Evolutionary conservation across 192 early-diverging fungal species (phyloP).

Genomic region (Backusella australiensis): DNA sequence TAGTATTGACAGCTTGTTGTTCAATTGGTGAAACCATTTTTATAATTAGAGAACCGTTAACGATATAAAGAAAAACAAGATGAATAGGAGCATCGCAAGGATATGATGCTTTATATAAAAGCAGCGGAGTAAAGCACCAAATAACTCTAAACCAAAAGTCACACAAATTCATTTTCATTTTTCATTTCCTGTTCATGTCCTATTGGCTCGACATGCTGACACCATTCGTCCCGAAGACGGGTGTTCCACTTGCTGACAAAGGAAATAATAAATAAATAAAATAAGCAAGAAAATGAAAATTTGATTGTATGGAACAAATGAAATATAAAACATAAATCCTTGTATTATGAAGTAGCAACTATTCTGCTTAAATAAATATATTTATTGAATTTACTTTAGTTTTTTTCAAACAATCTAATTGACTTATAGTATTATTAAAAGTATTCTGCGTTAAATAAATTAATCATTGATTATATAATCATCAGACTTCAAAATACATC

Average conservation of each 20-base stretch:
- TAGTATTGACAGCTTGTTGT: constrained; percentile 75
- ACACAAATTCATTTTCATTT: not conserved
- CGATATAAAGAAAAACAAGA: constrained; percentile 8
- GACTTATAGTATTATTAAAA: not conserved
- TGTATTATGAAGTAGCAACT: not conserved
- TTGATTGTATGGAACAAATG: not conserved
- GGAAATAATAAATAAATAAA: not conserved
- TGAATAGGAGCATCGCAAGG: not conserved
- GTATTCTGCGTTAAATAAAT: not conserved
- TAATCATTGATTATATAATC: not conserved
- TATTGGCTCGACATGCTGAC: not conserved
- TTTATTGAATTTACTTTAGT: not conserved
- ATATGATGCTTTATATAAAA: not conserved
- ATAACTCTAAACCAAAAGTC: not conserved
- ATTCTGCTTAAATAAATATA: not conserved
- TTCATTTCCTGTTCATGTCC: not conserved
- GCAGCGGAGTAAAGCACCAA: not conserved
- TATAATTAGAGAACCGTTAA: not conserved
- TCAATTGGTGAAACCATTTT: constrained; percentile 48
- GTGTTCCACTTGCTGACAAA: constrained; percentile 2
- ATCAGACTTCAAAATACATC: not conserved
- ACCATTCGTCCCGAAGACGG: not conserved
- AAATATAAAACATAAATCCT: not conserved
- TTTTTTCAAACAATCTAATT: not conserved
- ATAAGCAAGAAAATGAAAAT: not conserved